Evolutionary conservation across 768 basidiomycete species (phyloP), one percentile per base, ranked within the genome.

Genomic region (Leucogyrophana mollusca): DNA sequence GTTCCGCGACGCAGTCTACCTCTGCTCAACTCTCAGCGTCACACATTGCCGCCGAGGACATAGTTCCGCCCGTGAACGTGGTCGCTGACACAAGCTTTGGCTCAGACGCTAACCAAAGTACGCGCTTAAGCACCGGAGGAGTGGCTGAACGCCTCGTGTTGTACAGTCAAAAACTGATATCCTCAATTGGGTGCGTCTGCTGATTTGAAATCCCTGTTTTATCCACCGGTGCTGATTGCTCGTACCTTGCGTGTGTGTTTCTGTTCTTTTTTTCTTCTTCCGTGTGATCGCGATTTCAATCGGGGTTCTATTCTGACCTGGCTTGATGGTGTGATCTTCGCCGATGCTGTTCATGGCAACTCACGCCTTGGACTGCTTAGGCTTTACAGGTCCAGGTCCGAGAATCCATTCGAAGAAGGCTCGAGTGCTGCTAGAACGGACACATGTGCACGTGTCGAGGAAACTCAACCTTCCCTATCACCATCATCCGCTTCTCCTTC

Each of bases 61-160:
- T 18, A 49, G 53, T 43, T 49, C 57, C 58, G 47, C 35, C 56
- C 57, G 50, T 52, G 42, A 38, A 44, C 36, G 20, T 40, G 40
- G 52, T 61, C 59, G 52, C 54, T 34, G 71, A 66, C 53, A 56
- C 58, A 43, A 64, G 55, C 49, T 55, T 57, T 34, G 56, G 56
- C 45, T 55, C 57, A 42, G 60, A 54, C 43, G 47, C 48, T 18
- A 46, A 43, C 20, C 42, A 42, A 41, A 47, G 43, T 49, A 43
- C 50, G 33, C 51, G 39, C 23, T 25, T 25, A 34, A 50, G 55
- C 34, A 54, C 60, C 44, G 64, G 61, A 30, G 72, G 71, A 36
- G 65, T 76, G 52, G 74, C 78, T 45, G 71, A 67, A 50, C 68
- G 72, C 55, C 69, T 82, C 52, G 60, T 82, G 55, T 70, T 70